Percentiles rank a stretch among this genome's conserved stretches.
These are phyloP conservation scores for Vaccinium macrocarpon DNA, from an alignment of 148 eudicot genomes.

Conservation along the genomic window DNA sequence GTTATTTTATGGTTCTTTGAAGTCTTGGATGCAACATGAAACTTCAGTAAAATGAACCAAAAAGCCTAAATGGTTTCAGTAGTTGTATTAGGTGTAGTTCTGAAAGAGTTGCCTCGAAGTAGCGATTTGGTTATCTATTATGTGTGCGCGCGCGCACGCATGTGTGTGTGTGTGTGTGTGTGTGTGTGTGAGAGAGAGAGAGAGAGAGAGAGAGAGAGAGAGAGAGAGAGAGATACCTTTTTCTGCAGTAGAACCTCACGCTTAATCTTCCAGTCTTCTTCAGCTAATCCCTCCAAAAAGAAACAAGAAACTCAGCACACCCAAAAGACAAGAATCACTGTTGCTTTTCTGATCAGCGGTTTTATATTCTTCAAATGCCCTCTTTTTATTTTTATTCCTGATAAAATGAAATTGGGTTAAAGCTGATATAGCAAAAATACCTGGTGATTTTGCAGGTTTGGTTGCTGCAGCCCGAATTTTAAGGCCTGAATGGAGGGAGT, in stretches of 20 bases:
- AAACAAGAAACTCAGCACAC: slow-evolving; percentile 24
- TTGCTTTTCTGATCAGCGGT: neutral
- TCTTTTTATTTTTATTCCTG: neutral
- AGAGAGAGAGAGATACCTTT: slow-evolving; percentile 40
- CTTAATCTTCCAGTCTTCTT: slow-evolving; percentile 96
- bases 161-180: neutral
- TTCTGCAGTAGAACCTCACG: slow-evolving; percentile 73
- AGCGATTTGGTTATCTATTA: neutral
- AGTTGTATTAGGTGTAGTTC: neutral
- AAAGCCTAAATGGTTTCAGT: neutral
- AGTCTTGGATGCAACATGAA: slow-evolving; percentile 5
- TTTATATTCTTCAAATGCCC: neutral
- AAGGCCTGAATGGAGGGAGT: slow-evolving; percentile 27
- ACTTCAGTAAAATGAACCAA: neutral
- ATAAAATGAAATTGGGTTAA: neutral
- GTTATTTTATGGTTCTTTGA: neutral
- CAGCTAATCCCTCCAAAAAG: slow-evolving; percentile 70
- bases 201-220: slow-evolving; percentile 6
- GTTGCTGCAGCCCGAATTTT: slow-evolving; percentile 67
- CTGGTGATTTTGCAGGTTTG: slow-evolving; percentile 94
- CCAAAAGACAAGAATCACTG: neutral
- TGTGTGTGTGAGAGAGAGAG: neutral
- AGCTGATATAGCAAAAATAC: slow-evolving; percentile 32
- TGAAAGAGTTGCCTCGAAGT: neutral
- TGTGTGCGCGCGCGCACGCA: neutral